Evolutionary conservation across 192 early-diverging fungal genomes (phyloP), one percentile per base, ranked within the genome.

Genomic region (Coemansia sp.): DNA sequence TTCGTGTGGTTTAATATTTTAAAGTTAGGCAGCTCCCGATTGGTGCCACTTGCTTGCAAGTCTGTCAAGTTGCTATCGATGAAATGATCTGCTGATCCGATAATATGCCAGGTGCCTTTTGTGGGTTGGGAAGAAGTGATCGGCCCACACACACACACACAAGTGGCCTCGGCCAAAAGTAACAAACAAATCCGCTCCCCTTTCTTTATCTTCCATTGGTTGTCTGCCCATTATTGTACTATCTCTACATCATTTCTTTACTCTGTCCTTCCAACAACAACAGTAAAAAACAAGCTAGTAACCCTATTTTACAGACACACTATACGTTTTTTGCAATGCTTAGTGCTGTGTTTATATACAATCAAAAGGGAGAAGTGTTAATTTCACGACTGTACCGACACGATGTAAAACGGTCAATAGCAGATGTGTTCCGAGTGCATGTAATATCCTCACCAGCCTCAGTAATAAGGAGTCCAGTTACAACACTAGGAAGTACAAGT

Each of bases 351-450:
- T 95, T 98, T 73, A 93, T 98, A 50, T 95, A 96, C 83, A 98
- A 96, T 85, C 94, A 92, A 69, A 99, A 99, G 77, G 95, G 97
- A 54, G 95, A 99, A 74, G 95, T 98, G 18, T 90, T 99, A 30
- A 97, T 99, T 59, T 95, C 94, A 25, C 86, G 97, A 54, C 79
- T 96, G 22, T 97, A 95, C 82, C 88, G 95, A 49, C 90, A 93
- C 65, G 97, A 99, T 71, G 85, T 97, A 31, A 96, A 96, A 94
- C 95, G 97, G 27, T 95, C 94, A 21, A 86, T 93, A 32, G 90
- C 93, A 18, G 97, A 99, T 72, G 85, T 98, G 49, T 99, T 99
- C 82, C 89, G 97, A 41, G 95, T 99, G 58, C 94, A 98, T 60
- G 94, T 96, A 54, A 94, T 98, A 61, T 91, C 95, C 22, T 92